Conservation (phyloP, 148 eudicot species). For the Vaccinium corymbosum region DNA sequence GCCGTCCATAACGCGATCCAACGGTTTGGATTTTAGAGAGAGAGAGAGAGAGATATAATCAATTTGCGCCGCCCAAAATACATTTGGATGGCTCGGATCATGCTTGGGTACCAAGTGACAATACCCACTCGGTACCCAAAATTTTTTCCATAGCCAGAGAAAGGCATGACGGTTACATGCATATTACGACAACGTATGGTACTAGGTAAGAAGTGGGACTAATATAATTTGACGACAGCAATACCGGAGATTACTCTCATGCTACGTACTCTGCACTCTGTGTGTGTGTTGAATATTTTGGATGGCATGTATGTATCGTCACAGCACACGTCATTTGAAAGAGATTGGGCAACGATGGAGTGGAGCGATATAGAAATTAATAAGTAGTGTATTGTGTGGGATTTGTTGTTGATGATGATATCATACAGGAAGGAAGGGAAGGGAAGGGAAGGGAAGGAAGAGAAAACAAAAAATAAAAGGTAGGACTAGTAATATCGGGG, state of each 20-base stretch:
- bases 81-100: no score
- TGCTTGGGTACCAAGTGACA: no score
- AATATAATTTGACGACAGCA: not conserved
- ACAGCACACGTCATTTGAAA: not conserved
- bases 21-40: no score
- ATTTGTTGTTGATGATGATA: not conserved
- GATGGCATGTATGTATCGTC: not conserved
- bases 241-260: constrained; percentile 5
- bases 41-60: no score
- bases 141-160: no score
- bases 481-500: not conserved
- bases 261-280: not conserved
- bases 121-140: no score
- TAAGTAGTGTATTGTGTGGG: not conserved
- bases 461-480: not conserved
- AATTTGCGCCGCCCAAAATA: no score
- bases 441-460: not conserved
- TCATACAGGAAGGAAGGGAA: not conserved
- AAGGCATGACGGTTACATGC: not conserved
- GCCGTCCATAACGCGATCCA: no score
- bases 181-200: not conserved
- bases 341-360: not conserved
- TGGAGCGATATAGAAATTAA: not conserved
- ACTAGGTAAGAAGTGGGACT: not conserved
- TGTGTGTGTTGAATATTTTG: not conserved